Evolutionary conservation across 805 yeast genomes (phyloP), one percentile per base, ranked within the genome.

Genomic region (Brettanomyces custersianus): DNA sequence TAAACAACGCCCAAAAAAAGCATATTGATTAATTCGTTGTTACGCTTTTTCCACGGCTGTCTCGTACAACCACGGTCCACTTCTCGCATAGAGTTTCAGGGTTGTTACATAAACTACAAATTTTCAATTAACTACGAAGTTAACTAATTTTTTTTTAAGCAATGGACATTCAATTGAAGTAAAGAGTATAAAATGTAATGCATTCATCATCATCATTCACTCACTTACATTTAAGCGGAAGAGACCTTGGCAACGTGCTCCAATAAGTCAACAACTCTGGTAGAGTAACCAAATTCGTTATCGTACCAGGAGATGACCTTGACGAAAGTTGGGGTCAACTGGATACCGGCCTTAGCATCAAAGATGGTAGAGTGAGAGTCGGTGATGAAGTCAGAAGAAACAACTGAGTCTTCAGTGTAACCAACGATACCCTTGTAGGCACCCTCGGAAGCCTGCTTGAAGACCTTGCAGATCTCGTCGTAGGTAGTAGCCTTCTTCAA

Each of bases 231-330:
- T 50, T 48, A 54, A 41, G 55, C 54, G 13, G 47, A 40, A 5
- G 49, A 45, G 52, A 57, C 65, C 62, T 74, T 71, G 51, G 94
- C 90, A 59, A 82, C 77, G 72, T 74, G 79, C 66, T 80, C 77
- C 55, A 85, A 67, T 60, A 86, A 71, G 73, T 86, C 95, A 51
- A 86, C 94, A 52, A 86, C 95, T 75, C 95, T 86, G 69, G 92
- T 81, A 55, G 94, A 82, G 83, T 86, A 86, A 65, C 95, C 95
- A 72, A 65, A 86, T 74, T 86, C 95, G 70, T 86, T 86, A 67
- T 86, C 95, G 77, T 86, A 86, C 95, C 95, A 86, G 43, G 94
- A 74, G 66, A 85, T 72, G 60, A 86, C 74, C 78, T 86, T 86
- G 68, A 84, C 92, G 65, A 86, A 86, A 57, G 79, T 77, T 62